Percentiles rank a stretch among this genome's conserved stretches.
These are phyloP conservation scores for Russula virescens DNA, from an alignment of 768 basidiomycete species.

Conservation along the genomic window DNA sequence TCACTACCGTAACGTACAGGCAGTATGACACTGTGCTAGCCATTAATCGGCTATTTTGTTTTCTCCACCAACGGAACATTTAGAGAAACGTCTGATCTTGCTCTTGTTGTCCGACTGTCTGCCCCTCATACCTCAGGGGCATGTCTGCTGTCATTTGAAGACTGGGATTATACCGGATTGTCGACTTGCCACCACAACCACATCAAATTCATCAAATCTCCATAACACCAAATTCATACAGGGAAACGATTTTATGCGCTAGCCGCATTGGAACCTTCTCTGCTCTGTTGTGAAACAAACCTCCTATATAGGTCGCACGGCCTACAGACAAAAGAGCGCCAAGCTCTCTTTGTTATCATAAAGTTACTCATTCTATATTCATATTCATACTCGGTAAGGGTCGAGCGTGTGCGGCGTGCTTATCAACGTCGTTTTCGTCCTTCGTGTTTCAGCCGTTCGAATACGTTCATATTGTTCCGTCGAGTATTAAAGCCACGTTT, in stretches of 20 bases:
- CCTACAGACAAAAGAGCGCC: neutral
- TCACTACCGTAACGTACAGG: too few species aligned
- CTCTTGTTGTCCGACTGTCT: too few species aligned
- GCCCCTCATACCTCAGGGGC: too few species aligned
- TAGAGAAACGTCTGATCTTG: neutral
- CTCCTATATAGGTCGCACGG: too few species aligned
- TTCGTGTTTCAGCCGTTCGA: neutral
- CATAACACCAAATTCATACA: neutral
- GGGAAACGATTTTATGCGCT: neutral
- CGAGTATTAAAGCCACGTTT: slow-evolving; percentile 14
- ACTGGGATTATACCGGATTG: neutral
- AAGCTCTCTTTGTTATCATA: slow-evolving; percentile 5
- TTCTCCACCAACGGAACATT: neutral
- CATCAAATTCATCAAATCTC: neutral
- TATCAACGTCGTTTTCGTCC: neutral
- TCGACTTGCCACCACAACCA: neutral
- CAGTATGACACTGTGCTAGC: too few species aligned
- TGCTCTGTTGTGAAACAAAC: too few species aligned
- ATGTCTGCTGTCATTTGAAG: neutral
- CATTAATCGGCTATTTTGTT: neutral
- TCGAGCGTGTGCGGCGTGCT: neutral
- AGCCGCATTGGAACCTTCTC: too few species aligned
- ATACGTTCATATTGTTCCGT: neutral
- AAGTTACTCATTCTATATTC: too few species aligned
- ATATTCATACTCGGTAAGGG: neutral